Evolutionary conservation across 495 filamentous ascomycete genomes (phyloP).

Genomic region (Penicillium taxi): DNA sequence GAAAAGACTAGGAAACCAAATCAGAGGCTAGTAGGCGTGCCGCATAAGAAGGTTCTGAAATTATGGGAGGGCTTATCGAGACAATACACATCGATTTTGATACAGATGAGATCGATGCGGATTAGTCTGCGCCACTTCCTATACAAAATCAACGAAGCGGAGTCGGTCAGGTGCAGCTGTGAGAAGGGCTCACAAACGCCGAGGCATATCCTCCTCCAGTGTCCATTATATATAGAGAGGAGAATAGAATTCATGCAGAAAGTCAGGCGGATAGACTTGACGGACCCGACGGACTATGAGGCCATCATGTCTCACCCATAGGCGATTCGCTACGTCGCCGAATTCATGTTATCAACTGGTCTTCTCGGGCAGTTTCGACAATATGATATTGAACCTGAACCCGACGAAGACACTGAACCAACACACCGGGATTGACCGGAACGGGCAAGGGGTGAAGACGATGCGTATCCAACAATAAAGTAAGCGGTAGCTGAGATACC

Average conservation of each 20-base stretch:
- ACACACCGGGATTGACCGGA: neutral
- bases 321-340: neutral
- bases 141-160: neutral
- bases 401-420: neutral
- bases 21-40: too few species aligned
- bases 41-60: too few species aligned
- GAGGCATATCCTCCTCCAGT: neutral
- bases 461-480: too few species aligned
- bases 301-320: neutral
- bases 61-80: neutral
- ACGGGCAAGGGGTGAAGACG: neutral
- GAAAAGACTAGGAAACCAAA: too few species aligned
- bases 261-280: neutral
- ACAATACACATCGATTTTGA: neutral
- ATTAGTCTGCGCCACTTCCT: neutral
- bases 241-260: neutral
- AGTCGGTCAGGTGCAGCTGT: neutral
- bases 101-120: neutral
- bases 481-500: neutral
- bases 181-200: constrained; percentile 1
- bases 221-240: neutral
- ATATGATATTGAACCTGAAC: neutral
- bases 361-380: neutral
- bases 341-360: neutral
- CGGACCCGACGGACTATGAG: neutral